Percentiles rank a stretch among this genome's conserved stretches.
phyloP scores from a whole-genome alignment of 2,329 filamentous ascomycete genomes.

The Capronia coronata region DNA sequence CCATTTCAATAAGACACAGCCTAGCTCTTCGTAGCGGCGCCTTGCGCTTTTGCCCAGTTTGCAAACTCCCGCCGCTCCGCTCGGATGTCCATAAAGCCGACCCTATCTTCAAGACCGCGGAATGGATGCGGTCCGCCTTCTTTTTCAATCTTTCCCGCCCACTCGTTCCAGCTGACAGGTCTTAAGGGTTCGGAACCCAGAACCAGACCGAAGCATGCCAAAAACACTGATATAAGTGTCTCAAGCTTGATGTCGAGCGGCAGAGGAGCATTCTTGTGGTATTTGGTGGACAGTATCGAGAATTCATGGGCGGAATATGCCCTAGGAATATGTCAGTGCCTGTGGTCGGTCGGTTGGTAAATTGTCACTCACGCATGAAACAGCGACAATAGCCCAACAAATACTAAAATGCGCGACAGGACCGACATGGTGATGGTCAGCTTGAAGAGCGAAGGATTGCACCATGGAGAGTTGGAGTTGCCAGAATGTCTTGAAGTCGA shows the following conservation, averaged over 20 bases:
- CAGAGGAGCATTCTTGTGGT: conserved; percentile 41
- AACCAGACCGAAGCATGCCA: conserved; percentile 80
- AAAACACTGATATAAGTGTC: conserved; percentile 68
- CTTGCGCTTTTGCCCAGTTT: conserved; percentile 56
- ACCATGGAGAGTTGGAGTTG: too few relatives aligned
- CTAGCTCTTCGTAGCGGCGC: conserved; percentile 30
- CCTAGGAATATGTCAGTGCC: conserved; percentile 44
- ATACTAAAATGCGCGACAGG: conserved; percentile 63
- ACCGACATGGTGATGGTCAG: conserved; percentile 54
- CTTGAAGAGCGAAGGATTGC: too few relatives aligned
- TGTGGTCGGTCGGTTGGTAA: conserved; percentile 6
- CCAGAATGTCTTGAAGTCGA: too few relatives aligned
- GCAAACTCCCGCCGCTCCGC: conserved; percentile 68
- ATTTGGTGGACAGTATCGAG: conserved; percentile 53
- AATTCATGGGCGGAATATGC: conserved; percentile 97
- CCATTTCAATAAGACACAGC: neutral
- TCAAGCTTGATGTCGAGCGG: conserved; percentile 85
- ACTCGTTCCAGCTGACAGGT: conserved; percentile 81
- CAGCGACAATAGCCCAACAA: conserved; percentile 69
- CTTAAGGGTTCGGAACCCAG: conserved; percentile 68
- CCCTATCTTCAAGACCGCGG: conserved; percentile 66
- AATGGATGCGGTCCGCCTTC: conserved; percentile 73
- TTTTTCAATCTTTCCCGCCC: conserved; percentile 64
- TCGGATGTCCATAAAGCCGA: conserved; percentile 82
- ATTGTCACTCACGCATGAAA: conserved; percentile 68